Base-by-base conservation (phyloP, 306 rosid species). In the Malus fusca region DNA sequence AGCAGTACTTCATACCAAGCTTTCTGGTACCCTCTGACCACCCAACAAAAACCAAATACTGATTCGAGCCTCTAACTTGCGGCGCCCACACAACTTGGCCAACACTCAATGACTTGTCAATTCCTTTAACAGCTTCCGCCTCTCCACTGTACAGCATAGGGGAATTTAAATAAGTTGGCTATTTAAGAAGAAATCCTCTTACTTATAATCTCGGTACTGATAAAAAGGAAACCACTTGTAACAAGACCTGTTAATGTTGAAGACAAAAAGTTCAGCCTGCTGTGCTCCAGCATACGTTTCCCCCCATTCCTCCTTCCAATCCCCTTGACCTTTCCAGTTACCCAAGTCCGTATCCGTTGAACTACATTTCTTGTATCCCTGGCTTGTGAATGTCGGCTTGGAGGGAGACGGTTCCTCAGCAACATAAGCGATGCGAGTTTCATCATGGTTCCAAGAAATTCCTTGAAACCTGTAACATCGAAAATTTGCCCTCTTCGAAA, bases 31-130 rank as follows among this genome's bases (percentile, higher is more conserved):
- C 78, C 11, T 77, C 85, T 70, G 93, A 85, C 98, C 96, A 93
- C 76, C 97, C 97, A 60, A 89, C 98, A 75, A 89, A 91, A 77
- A 91, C 93, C 82, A 93, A 81, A 85, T 80, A 83, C 56, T 86
- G 87, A 73, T 85, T 63, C 8, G 74, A 78, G 76, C 85, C 92
- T 44, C 75, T 69, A 44, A 28, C 37, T 69, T 78, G 75, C 67
- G 93, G 97, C 60, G 92, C 90, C 98, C 98, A 93, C 22, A 91
- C 86, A 76, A 93, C 97, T 89, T 93, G 98, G 60, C 98, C 98
- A 74, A 87, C 84, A 63, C 93, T 93, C 87, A 93, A 71, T 71
- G 89, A 84, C 71, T 77, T 87, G 63, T 86, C 86, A 66, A 89
- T 84, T 80, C 92, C 95, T 81, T 89, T 84, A 58, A 88, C 93